Percentiles rank a stretch among this genome's conserved stretches.
Evolutionary conservation across 257 asterid genomes (phyloP).

Genomic region (Cynanchum wilfordii): DNA sequence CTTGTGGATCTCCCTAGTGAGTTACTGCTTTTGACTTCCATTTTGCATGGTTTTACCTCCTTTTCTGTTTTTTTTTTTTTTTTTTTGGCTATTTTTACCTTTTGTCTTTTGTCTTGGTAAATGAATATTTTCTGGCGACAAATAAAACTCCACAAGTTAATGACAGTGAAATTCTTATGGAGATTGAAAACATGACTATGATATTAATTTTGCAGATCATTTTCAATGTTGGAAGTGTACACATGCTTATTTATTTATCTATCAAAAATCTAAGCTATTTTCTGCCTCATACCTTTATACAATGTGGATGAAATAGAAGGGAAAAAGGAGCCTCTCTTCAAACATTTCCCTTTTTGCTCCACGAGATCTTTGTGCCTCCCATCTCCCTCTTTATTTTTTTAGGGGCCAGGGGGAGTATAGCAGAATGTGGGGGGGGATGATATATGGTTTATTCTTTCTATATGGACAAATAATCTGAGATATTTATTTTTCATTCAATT

Average conservation of each 20-base stretch:
- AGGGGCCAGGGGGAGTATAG: neutral
- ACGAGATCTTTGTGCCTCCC: neutral
- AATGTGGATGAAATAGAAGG: neutral
- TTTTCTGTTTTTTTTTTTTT: neutral
- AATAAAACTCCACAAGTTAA: neutral
- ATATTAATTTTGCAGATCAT: neutral
- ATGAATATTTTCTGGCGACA: neutral
- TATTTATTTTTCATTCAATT: conserved; percentile 22
- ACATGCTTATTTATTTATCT: neutral
- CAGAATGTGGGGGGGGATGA: too few relatives aligned
- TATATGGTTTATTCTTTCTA: neutral
- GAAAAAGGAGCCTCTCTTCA: neutral
- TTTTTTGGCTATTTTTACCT: neutral
- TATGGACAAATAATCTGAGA: conserved; percentile 12
- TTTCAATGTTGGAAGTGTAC: neutral
- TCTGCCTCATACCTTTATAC: neutral
- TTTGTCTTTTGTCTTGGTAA: conserved; percentile 7
- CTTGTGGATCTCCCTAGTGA: conserved; percentile 82
- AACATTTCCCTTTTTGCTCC: neutral
- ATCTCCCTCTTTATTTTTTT: neutral
- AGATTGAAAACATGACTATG: neutral
- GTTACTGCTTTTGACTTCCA: conserved; percentile 27
- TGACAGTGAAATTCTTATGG: neutral
- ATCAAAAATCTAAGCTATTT: neutral
- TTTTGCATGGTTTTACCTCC: neutral